Evolutionary conservation across 495 filamentous ascomycete genomes (phyloP).

Genomic region (Sordaria brevicollis): DNA sequence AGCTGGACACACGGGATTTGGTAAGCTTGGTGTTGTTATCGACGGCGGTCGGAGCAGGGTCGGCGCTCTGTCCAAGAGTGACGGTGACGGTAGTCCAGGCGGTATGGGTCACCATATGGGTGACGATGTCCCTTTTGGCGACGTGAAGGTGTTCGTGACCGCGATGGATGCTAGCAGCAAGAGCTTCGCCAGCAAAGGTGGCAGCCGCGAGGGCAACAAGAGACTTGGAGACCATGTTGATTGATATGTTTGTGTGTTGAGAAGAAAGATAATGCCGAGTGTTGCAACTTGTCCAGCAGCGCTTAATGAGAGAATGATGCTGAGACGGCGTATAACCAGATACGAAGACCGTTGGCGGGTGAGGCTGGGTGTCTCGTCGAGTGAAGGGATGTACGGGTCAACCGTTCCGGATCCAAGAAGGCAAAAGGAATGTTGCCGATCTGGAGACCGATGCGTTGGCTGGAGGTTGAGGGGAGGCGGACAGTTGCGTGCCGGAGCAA

Average conservation of each 20-base stretch:
- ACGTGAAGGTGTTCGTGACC: conserved; percentile 15
- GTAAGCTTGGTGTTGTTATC: conserved; percentile 7
- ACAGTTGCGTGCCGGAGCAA: conserved; percentile 8
- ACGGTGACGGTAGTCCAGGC: conserved; percentile 24
- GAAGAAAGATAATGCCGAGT: neutral
- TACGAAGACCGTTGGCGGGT: neutral
- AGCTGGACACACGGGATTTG: neutral
- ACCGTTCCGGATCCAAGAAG: conserved; percentile 21
- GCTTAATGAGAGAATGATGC: neutral
- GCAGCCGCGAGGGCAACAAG: conserved; percentile 18
- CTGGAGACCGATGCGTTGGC: conserved; percentile 3
- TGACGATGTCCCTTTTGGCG: conserved; percentile 19
- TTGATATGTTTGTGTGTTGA: neutral
- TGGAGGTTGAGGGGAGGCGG: conserved; percentile 10
- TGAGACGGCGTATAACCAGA: conserved; percentile 6
- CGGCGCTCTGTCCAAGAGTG: conserved; percentile 3
- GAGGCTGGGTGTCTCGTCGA: conserved; percentile 1
- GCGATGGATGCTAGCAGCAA: conserved; percentile 12
- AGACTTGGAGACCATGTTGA: conserved; percentile 19
- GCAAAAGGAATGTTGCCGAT: conserved; percentile 26
- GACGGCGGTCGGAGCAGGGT: conserved; percentile 2
- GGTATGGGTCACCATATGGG: conserved; percentile 22
- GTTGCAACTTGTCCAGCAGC: neutral
- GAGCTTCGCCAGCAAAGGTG: conserved; percentile 17
- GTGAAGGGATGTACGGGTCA: conserved; percentile 7